Percentiles rank a stretch among this genome's conserved stretches.
Conservation (phyloP, 495 filamentous ascomycete genomes). For the Monascus purpureus region DNA sequence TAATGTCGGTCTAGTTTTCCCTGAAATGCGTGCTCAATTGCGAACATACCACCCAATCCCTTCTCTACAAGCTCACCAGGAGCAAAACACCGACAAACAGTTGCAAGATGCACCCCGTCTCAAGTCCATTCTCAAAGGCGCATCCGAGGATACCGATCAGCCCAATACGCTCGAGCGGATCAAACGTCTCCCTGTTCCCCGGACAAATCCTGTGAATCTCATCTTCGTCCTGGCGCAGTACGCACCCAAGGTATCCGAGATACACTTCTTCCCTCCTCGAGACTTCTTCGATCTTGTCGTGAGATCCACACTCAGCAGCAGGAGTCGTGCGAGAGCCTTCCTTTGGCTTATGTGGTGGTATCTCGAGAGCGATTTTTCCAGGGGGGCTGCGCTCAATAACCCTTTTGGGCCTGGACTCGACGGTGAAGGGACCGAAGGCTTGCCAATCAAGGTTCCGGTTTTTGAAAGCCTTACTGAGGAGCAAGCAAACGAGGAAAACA, state of each 20-base stretch:
- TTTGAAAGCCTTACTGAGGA: conserved; percentile 66
- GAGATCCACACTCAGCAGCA: conserved; percentile 68
- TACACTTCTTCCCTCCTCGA: conserved; percentile 70
- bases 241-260: conserved; percentile 80
- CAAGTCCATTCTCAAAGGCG: conserved; percentile 95
- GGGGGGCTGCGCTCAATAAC: conserved; percentile 70
- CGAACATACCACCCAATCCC: conserved; percentile 98
- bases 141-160: conserved; percentile 83
- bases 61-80: conserved; percentile 85
- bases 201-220: conserved; percentile 93
- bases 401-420: conserved; percentile 73
- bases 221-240: conserved; percentile 91
- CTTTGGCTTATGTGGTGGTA: conserved; percentile 99
- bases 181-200: conserved; percentile 48
- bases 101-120: conserved; percentile 90
- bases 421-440: conserved; percentile 42
- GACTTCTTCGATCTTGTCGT: conserved; percentile 98
- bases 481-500: conserved; percentile 69
- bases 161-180: conserved; percentile 77
- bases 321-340: conserved; percentile 76
- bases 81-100: conserved; percentile 94
- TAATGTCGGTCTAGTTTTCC: conserved; percentile 58
- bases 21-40: conserved; percentile 96
- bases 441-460: conserved; percentile 66
- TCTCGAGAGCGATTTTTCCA: conserved; percentile 86